Evolutionary conservation across 2,329 filamentous ascomycete genomes (phyloP).

Genomic region (Exophiala phaeomuriformis): DNA sequence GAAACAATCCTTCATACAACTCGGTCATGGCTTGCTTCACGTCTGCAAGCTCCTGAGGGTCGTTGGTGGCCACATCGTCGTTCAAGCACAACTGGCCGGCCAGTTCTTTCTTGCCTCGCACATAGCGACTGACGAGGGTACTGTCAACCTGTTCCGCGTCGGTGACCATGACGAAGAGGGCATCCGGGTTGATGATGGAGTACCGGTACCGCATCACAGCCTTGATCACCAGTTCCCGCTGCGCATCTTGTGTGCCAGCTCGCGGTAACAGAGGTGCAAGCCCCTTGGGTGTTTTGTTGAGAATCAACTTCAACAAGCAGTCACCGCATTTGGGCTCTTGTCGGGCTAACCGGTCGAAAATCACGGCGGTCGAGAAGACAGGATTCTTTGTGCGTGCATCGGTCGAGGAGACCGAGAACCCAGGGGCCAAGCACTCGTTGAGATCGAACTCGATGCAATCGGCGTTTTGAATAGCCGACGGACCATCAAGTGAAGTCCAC

Average conservation of each 20-base stretch:
- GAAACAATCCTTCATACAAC: conserved; percentile 15
- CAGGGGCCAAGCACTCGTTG: conserved; percentile 17
- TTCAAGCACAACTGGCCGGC: conserved; percentile 21
- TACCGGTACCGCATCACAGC: conserved; percentile 20
- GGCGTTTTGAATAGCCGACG: conserved; percentile 12
- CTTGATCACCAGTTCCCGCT: conserved; percentile 19
- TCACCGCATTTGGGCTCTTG: conserved; percentile 19
- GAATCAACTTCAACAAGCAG: conserved; percentile 17
- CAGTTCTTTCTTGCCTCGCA: conserved; percentile 14
- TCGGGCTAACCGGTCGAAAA: conserved; percentile 17
- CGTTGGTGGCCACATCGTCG: conserved; percentile 19
- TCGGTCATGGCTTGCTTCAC: conserved; percentile 20
- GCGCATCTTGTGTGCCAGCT: conserved; percentile 6
- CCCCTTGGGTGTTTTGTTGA: conserved; percentile 13
- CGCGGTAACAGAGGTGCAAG: conserved; percentile 14
- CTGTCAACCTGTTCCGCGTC: conserved; percentile 21
- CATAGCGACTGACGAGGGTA: conserved; percentile 10
- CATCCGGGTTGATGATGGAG: conserved; percentile 15
- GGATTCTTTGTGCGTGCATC: conserved; percentile 14
- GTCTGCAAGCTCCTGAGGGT: conserved; percentile 13
- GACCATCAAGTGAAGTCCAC: conserved; percentile 22
- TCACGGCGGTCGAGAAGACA: conserved; percentile 9
- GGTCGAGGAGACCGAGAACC: conserved; percentile 14
- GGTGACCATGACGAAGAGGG: conserved; percentile 21
- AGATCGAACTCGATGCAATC: conserved; percentile 20